Conservation (phyloP, 2,329 filamentous ascomycete genomes). For the Aschersonia sp. region DNA sequence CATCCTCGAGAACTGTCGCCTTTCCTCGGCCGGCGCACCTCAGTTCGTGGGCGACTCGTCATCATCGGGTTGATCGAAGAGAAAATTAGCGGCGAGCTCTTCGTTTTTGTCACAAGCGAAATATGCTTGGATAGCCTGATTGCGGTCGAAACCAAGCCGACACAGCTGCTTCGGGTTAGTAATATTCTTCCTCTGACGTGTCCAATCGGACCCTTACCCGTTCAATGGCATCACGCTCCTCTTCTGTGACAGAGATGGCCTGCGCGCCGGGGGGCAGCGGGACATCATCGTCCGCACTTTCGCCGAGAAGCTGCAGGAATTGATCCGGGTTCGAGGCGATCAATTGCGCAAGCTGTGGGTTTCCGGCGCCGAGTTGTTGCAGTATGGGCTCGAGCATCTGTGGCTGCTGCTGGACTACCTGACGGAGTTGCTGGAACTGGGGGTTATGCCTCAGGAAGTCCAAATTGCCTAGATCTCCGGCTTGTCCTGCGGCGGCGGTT, state of each 20-base stretch:
- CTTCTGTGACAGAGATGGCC: slow-evolving; percentile 81
- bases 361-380: slow-evolving; percentile 87
- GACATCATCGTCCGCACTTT: slow-evolving; percentile 74
- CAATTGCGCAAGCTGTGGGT: slow-evolving; percentile 83
- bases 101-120: slow-evolving; percentile 99
- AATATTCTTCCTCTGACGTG: not conserved
- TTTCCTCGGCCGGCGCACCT: not conserved
- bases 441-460: slow-evolving; percentile 92
- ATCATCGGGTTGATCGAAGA: slow-evolving; percentile 94
- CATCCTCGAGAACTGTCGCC: too few relatives aligned
- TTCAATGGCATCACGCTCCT: slow-evolving; percentile 94
- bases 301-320: slow-evolving; percentile 79
- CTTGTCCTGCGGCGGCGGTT: slow-evolving; percentile 34
- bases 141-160: slow-evolving; percentile 81
- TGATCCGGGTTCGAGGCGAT: slow-evolving; percentile 88
- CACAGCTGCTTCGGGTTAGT: slow-evolving; percentile 48
- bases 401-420: slow-evolving; percentile 93
- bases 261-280: slow-evolving; percentile 78
- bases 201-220: slow-evolving; percentile 39
- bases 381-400: slow-evolving; percentile 98
- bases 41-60: slow-evolving; percentile 41
- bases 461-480: slow-evolving; percentile 55
- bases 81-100: slow-evolving; percentile 91
- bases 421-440: slow-evolving; percentile 93
- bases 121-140: slow-evolving; percentile 93